These are phyloP conservation scores for Termitomyces sp. DNA, from an alignment of 768 basidiomycete species.

Conservation along the genomic window DNA sequence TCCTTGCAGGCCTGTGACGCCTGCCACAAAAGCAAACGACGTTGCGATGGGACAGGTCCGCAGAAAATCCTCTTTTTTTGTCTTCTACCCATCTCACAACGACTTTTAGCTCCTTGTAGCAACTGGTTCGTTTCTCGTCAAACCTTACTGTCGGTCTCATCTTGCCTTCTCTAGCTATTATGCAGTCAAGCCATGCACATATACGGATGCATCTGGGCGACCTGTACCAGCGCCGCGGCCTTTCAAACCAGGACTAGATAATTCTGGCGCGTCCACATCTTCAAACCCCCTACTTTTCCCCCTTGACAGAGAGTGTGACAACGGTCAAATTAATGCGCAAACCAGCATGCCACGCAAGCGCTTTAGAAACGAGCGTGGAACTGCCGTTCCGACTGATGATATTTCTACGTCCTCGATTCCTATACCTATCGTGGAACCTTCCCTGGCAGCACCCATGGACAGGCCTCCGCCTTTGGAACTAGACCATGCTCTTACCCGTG, in stretches of 20 bases:
- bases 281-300: slow-evolving; percentile 21
- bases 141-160: slow-evolving; percentile 3
- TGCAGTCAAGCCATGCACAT: slow-evolving; percentile 75
- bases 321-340: slow-evolving; percentile 16
- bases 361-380: slow-evolving; percentile 36
- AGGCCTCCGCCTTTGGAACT: slow-evolving; percentile 40
- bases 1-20: slow-evolving; percentile 61
- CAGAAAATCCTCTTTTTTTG: slow-evolving; percentile 11
- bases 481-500: slow-evolving; percentile 60
- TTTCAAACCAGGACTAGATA: slow-evolving; percentile 35
- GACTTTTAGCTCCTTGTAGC: slow-evolving; percentile 61
- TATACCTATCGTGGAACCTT: slow-evolving; percentile 30
- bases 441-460: slow-evolving; percentile 32
- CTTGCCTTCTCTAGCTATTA: slow-evolving; percentile 50
- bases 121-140: slow-evolving; percentile 53
- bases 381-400: slow-evolving; percentile 31
- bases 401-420: slow-evolving; percentile 19
- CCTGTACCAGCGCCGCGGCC: slow-evolving; percentile 69
- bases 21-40: slow-evolving; percentile 80
- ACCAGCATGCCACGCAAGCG: slow-evolving; percentile 36
- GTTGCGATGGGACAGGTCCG: slow-evolving; percentile 77
- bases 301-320: slow-evolving; percentile 31
- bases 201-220: slow-evolving; percentile 74
- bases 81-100: slow-evolving; percentile 10
- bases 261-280: slow-evolving; percentile 13